Conservation (phyloP, 306 rosid species). For the Geum urbanum region DNA sequence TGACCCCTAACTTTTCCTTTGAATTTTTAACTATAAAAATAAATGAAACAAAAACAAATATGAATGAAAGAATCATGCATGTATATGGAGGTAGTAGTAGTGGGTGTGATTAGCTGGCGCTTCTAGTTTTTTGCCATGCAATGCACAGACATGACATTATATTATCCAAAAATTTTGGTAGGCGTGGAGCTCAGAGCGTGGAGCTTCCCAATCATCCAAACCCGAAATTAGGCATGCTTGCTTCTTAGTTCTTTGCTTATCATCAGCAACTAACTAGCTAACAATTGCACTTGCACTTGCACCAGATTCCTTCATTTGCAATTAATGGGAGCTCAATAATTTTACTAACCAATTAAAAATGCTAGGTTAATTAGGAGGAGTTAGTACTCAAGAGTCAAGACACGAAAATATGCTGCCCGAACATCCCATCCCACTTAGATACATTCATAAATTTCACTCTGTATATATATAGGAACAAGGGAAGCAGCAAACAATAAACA, state of each 20-base stretch:
- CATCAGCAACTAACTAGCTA: background rate
- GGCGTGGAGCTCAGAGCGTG: background rate
- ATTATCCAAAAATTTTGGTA: background rate
- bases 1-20: too few relatives aligned
- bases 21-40: too few relatives aligned
- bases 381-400: too few relatives aligned
- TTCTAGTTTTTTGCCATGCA: conserved; percentile 3
- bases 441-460: too few relatives aligned
- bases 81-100: too few relatives aligned
- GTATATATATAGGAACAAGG: too few relatives aligned
- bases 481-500: too few relatives aligned
- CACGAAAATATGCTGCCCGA: too few relatives aligned
- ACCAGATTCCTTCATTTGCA: background rate
- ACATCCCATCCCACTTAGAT: too few relatives aligned
- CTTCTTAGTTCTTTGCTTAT: background rate
- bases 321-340: background rate
- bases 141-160: conserved; percentile 8
- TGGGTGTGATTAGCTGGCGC: background rate
- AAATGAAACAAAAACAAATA: too few relatives aligned
- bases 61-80: too few relatives aligned
- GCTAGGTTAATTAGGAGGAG: background rate
- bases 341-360: background rate
- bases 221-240: background rate
- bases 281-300: background rate
- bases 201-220: background rate